phyloP scores from a whole-genome alignment of 768 basidiomycete genomes.

The Leccinum variicolor region DNA sequence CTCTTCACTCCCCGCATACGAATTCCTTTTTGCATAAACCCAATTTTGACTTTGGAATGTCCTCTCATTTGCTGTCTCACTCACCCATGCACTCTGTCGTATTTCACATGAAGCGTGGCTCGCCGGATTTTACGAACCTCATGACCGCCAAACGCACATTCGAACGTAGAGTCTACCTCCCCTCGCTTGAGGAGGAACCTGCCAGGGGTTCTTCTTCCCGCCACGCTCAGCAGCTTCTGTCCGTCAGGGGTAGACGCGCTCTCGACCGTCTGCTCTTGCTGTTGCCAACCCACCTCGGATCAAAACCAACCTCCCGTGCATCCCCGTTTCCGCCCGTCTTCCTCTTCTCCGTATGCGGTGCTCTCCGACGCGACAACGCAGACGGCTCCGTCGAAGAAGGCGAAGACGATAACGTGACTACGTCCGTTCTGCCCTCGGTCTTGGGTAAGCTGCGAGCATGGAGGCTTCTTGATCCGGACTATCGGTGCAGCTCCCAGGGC shows the following conservation, averaged over 20 bases:
- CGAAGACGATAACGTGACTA: neutral
- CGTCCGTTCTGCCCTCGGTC: conserved; percentile 19
- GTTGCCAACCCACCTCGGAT: conserved; percentile 9
- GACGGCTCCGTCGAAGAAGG: neutral
- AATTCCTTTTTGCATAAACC: neutral
- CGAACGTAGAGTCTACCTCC: neutral
- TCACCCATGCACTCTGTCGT: neutral
- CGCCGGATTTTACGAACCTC: conserved; percentile 17
- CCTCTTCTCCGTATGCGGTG: conserved; percentile 24
- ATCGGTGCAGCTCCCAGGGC: conserved; percentile 12
- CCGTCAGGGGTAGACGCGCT: conserved; percentile 3
- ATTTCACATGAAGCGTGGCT: conserved; percentile 6
- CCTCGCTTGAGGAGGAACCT: conserved; percentile 1
- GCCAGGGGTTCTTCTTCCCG: neutral
- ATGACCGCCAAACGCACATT: conserved; percentile 16
- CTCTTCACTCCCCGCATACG: neutral
- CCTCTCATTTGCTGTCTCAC: conserved; percentile 5
- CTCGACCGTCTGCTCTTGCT: conserved; percentile 17
- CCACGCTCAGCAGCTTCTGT: conserved; percentile 2
- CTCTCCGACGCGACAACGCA: conserved; percentile 2
- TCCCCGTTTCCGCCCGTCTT: conserved; percentile 13
- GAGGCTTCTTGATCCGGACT: conserved; percentile 19
- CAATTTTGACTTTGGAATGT: conserved; percentile 3
- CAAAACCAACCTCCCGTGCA: neutral
- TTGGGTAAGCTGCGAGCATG: conserved; percentile 22